phyloP scores from a whole-genome alignment of 805 yeast species.

The Lipomyces kockii region DNA sequence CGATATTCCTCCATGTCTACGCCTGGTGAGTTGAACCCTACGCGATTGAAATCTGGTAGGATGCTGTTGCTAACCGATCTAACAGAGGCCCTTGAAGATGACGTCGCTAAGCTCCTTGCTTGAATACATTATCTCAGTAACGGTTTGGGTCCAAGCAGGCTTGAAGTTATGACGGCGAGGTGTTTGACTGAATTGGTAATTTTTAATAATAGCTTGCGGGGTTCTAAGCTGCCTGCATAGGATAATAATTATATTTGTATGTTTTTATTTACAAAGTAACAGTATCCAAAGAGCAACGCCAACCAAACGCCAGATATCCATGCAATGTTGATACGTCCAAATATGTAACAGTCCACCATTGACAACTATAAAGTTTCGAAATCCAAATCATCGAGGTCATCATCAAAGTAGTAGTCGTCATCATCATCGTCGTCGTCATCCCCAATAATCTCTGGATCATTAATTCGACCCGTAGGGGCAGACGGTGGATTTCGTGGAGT shows the following conservation, averaged over 20 bases:
- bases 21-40: constrained; percentile 51
- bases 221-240: no score
- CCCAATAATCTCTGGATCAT: background rate
- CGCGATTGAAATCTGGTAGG: background rate
- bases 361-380: constrained; percentile 2
- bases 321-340: background rate
- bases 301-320: background rate
- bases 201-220: background rate
- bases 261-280: background rate
- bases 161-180: background rate
- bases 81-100: constrained; percentile 20
- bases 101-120: constrained; percentile 20
- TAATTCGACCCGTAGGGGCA: background rate
- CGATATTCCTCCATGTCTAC: constrained; percentile 71
- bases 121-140: background rate
- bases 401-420: background rate
- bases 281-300: background rate
- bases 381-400: constrained; percentile 13
- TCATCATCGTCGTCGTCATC: constrained; percentile 8
- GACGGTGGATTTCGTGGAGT: background rate
- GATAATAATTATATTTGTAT: background rate
- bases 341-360: no score
- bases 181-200: background rate
- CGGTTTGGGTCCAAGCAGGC: background rate
- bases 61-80: background rate